Conservation (phyloP, 768 basidiomycete species). For the Leccinellum albellum region DNA sequence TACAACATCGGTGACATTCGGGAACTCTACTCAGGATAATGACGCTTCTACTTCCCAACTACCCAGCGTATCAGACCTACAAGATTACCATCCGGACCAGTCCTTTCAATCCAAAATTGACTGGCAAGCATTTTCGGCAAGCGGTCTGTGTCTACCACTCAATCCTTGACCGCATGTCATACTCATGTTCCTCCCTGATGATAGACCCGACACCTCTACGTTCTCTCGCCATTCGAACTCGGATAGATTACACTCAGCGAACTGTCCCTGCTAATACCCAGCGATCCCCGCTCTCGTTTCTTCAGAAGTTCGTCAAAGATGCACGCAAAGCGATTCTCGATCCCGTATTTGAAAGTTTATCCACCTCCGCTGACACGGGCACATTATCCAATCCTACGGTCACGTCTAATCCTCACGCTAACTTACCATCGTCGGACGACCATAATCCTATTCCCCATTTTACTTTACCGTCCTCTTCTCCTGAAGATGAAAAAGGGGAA, state of each 20-base stretch:
- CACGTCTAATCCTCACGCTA: constrained; percentile 26
- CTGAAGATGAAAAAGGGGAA: constrained; percentile 34
- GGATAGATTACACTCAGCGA: constrained; percentile 36
- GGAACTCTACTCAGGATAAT: constrained; percentile 7
- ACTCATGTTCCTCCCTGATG: constrained; percentile 7
- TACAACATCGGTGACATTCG: constrained; percentile 22
- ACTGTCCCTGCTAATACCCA: constrained; percentile 39
- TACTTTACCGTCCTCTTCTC: constrained; percentile 23
- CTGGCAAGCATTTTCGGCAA: constrained; percentile 56
- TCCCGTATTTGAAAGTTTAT: constrained; percentile 33
- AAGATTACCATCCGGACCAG: constrained; percentile 40
- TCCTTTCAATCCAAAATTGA: constrained; percentile 47
- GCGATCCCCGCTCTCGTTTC: constrained; percentile 45
- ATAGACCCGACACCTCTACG: constrained; percentile 56
- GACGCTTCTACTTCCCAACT: constrained; percentile 25
- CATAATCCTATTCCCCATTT: constrained; percentile 14
- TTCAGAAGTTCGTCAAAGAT: constrained; percentile 55
- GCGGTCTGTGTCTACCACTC: constrained; percentile 40
- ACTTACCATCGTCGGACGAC: constrained; percentile 21
- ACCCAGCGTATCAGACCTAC: constrained; percentile 41
- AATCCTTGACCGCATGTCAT: not conserved
- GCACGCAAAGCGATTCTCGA: constrained; percentile 49
- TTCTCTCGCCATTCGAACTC: constrained; percentile 40
- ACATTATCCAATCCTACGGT: constrained; percentile 25
- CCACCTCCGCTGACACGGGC: constrained; percentile 14